A percentile compares a stretch with the other conserved stretches of the same genome.
phyloP scores from a whole-genome alignment of 495 filamentous ascomycete species.

The Penicillium lagena region DNA sequence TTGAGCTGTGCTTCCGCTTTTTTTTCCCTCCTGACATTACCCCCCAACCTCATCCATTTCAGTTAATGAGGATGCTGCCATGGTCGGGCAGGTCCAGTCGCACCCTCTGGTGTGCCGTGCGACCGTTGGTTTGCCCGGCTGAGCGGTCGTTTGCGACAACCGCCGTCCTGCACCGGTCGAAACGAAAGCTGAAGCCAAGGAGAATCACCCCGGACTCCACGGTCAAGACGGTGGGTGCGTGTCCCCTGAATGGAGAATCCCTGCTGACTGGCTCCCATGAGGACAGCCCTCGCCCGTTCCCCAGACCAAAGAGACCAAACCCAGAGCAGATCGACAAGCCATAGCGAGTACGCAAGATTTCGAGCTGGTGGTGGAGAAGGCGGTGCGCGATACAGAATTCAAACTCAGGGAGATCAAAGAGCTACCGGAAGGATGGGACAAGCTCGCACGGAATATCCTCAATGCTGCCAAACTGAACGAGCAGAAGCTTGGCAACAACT shows the following conservation, averaged over 20 bases:
- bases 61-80: conserved; percentile 26
- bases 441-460: conserved; percentile 29
- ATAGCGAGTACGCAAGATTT: conserved; percentile 21
- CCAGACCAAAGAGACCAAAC: no score
- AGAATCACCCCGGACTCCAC: not conserved
- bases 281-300: no score
- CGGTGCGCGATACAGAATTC: conserved; percentile 20
- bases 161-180: conserved; percentile 18
- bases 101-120: conserved; percentile 29
- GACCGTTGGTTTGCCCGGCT: conserved; percentile 15
- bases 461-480: conserved; percentile 28
- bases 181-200: conserved; percentile 5
- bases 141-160: conserved; percentile 30
- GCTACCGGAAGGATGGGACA: conserved; percentile 16
- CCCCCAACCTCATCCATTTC: not conserved
- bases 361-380: conserved; percentile 14
- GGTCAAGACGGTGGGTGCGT: not conserved
- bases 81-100: conserved; percentile 29
- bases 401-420: conserved; percentile 6
- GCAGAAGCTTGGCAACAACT: conserved; percentile 2
- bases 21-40: conserved; percentile 4
- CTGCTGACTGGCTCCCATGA: no score
- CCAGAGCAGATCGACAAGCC: conserved; percentile 4
- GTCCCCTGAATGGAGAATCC: not conserved
- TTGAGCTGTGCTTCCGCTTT: conserved; percentile 17